A percentile compares a stretch with the other conserved stretches of the same genome.
Evolutionary conservation across 352 stramenopile species (phyloP).

Genomic region (Paralagenidium karlingii): DNA sequence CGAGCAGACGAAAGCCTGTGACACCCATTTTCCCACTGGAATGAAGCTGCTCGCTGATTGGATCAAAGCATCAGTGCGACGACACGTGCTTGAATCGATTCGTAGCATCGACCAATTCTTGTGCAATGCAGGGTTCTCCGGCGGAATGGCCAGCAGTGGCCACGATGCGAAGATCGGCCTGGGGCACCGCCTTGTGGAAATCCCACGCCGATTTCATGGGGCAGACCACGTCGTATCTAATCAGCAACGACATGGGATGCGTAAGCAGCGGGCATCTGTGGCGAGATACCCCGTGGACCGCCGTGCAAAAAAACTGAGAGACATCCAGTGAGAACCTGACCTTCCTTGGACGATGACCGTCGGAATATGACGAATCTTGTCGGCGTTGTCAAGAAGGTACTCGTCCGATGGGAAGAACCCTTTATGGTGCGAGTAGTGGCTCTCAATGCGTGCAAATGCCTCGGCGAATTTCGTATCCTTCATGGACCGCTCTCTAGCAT

Average conservation of each 20-base stretch:
- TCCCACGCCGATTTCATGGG: constrained; percentile 81
- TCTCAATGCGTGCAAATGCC: constrained; percentile 88
- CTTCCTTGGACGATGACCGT: constrained; percentile 86
- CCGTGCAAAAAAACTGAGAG: not conserved
- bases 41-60: too few species aligned
- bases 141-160: constrained; percentile 63
- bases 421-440: constrained; percentile 88
- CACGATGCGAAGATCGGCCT: constrained; percentile 58
- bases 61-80: not conserved
- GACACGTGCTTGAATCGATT: constrained; percentile 41
- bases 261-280: too few species aligned
- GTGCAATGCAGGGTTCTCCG: constrained; percentile 60
- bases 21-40: not conserved
- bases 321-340: constrained; percentile 9
- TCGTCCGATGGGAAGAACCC: constrained; percentile 83
- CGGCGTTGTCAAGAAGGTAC: constrained; percentile 81
- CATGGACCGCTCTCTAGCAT: constrained; percentile 70
- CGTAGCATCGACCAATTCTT: constrained; percentile 61
- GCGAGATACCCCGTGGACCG: too few species aligned
- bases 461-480: constrained; percentile 72
- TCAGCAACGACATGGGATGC: not conserved
- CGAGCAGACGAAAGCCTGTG: not conserved
- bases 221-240: constrained; percentile 82
- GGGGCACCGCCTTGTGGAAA: constrained; percentile 65
- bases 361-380: constrained; percentile 87